Evolutionary conservation across 441 rosid genomes (phyloP), one percentile per base, ranked within the genome.

Genomic region (Croton setiger): DNA sequence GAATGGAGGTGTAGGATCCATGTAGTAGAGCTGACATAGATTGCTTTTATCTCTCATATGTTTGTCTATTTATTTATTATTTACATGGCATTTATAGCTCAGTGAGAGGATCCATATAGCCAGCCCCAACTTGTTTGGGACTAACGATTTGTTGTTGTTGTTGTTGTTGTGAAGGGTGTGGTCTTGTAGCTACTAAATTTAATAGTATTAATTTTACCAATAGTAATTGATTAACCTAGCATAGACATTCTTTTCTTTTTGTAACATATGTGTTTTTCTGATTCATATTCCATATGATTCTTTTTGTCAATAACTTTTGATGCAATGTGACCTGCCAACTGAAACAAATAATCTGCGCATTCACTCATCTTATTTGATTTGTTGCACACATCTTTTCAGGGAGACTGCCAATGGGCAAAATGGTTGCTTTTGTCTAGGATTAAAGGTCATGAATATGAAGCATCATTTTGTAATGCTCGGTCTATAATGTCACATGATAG

Each of bases 321-420:
- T 54, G 23, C 2, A 62, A 53, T 18, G 8, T 51, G 37, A 41
- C 31, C 49, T 66, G 36, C 52, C 48, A 17, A 33, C 44, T 71
- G 23, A 45, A 12, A 23, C 54, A n/a, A 60, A 68, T 49, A 41
- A 49, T 12, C 64, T 72, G 31, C 60, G 23, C 45, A 62, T 63
- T 10, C 57, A 57, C 78, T 77, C 52, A 67, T 61, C 47, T 59
- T 23, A 7, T 59, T 59, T 76, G 43, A 60, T 31, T 71, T 56
- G 17, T 71, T 44, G 73, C 62, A 74, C 76, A 70, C 69, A 72
- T 84, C 58, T 77, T 23, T 66, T 72, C 86, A 96, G 99, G 98
- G 98, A 66, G 97, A 91, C 82, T 91, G 93, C 78, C 96, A 91
- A 64, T 96, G 98, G 98, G 98, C 96, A 75, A 90, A 85, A 78